Evolutionary conservation across 345 rosid genomes (phyloP).

Genomic region (Eucalyptus victrix): DNA sequence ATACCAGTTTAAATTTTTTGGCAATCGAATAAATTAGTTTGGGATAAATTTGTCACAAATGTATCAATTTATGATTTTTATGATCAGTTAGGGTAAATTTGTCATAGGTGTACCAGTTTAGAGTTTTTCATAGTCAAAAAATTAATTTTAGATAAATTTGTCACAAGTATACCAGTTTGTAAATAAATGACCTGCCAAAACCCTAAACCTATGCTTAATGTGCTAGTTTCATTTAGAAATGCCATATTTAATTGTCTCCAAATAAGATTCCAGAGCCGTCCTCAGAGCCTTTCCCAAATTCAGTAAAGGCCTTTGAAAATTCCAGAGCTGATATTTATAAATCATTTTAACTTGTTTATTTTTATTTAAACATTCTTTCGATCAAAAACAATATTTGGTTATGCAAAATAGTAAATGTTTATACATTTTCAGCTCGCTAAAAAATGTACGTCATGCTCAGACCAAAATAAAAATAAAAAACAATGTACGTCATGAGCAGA

Average conservation of each 20-base stretch:
- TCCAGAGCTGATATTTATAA: neutral
- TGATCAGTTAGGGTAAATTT: too few species aligned
- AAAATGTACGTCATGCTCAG: neutral
- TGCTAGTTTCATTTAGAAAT: neutral
- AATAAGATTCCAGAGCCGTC: neutral
- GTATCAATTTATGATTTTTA: too few species aligned
- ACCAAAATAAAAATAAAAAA: too few species aligned
- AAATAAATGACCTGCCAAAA: neutral
- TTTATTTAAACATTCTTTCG: neutral
- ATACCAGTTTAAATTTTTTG: rapidly evolving
- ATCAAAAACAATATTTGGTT: neutral
- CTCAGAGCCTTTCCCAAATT: neutral
- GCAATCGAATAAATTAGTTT: too few species aligned
- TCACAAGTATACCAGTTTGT: too few species aligned
- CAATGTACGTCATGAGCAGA: neutral
- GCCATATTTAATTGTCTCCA: neutral
- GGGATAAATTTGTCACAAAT: too few species aligned
- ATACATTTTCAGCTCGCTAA: neutral
- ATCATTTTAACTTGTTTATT: neutral
- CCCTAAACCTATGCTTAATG: neutral
- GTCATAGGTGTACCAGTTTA: rapidly evolving
- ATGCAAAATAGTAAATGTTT: neutral
- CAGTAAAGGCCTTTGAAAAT: neutral
- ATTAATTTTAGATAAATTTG: too few species aligned
- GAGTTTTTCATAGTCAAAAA: too few species aligned